A percentile compares a stretch with the other conserved stretches of the same genome.
Evolutionary conservation across 2,329 filamentous ascomycete species (phyloP).

Genomic region (Cladosporium sp.): DNA sequence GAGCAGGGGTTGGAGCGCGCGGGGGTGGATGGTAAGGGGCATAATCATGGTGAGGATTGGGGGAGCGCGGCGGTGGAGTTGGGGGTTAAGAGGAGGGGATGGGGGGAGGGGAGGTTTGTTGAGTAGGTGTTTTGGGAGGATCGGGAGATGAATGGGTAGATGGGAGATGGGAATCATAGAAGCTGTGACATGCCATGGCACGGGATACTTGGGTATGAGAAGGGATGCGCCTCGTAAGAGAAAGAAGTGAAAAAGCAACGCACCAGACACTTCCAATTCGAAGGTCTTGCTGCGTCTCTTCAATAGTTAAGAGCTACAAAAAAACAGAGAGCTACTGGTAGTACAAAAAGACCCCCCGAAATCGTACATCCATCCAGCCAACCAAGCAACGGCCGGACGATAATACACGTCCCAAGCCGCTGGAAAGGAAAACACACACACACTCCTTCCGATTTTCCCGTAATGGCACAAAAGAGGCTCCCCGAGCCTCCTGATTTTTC

Average conservation of each 20-base stretch:
- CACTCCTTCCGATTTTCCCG: too few species aligned
- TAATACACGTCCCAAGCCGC: too few species aligned
- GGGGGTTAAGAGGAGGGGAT: slow-evolving; percentile 78
- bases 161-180: background rate
- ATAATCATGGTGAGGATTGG: slow-evolving; percentile 98
- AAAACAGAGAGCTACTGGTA: slow-evolving; percentile 2
- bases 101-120: slow-evolving; percentile 65
- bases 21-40: slow-evolving; percentile 59
- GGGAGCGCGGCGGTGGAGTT: slow-evolving; percentile 90
- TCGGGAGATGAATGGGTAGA: slow-evolving; percentile 7
- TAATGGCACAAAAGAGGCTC: too few species aligned
- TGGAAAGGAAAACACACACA: too few species aligned
- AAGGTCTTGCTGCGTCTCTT: too few species aligned
- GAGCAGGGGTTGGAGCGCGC: slow-evolving; percentile 83
- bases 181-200: background rate
- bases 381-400: too few species aligned
- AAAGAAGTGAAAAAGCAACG: background rate
- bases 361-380: too few species aligned
- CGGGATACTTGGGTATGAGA: background rate
- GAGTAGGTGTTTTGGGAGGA: slow-evolving; percentile 30
- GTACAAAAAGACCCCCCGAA: background rate
- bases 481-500: too few species aligned
- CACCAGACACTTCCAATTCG: too few species aligned
- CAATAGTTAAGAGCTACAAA: background rate
- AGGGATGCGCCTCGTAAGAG: background rate